Conservation (phyloP, 2,329 filamentous ascomycete genomes). For the Colletotrichum cuscutae region DNA sequence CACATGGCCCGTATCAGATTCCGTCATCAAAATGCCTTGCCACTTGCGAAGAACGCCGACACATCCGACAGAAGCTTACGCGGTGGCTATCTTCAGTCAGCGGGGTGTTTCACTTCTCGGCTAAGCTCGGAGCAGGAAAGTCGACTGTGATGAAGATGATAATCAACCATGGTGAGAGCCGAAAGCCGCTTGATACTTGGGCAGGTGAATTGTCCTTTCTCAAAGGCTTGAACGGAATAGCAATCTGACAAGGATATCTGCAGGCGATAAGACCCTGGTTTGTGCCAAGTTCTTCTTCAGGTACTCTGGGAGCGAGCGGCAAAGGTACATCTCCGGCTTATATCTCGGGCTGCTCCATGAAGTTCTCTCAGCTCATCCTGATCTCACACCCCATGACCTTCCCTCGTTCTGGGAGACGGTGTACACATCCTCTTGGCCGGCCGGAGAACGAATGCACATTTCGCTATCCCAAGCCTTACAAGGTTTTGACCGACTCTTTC, state of each 20-base stretch:
- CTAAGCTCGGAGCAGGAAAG: background rate
- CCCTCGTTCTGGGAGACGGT: background rate
- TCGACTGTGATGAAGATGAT: background rate
- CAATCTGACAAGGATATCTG: too few species aligned
- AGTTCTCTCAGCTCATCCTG: background rate
- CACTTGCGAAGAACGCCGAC: background rate
- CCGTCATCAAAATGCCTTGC: background rate
- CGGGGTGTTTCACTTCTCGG: background rate
- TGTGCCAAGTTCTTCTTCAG: background rate
- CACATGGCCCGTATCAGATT: background rate
- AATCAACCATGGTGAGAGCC: background rate
- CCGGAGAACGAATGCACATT: background rate
- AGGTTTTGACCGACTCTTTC: background rate
- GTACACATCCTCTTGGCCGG: background rate
- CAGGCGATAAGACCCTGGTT: background rate
- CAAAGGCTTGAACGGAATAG: too few species aligned
- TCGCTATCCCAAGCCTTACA: background rate
- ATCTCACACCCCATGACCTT: background rate
- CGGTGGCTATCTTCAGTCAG: background rate
- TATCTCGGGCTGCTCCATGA: background rate
- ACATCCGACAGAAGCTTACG: background rate
- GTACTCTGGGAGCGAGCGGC: background rate
- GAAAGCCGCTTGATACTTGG: background rate
- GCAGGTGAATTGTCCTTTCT: background rate
- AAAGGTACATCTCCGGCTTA: background rate